Evolutionary conservation across 768 basidiomycete species (phyloP).

Genomic region (Mycena venus): DNA sequence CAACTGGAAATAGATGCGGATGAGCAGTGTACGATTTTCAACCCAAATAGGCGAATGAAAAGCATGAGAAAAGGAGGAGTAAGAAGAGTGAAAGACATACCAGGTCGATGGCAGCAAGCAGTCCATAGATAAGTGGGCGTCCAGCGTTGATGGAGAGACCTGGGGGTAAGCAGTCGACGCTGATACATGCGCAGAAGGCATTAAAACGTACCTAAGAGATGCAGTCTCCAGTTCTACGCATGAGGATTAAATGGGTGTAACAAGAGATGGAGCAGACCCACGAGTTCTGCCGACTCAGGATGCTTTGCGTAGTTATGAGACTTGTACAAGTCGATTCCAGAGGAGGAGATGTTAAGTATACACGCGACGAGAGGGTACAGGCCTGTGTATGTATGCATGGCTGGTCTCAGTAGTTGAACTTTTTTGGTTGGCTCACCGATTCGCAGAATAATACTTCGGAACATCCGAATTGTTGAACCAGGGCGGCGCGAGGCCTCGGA

Average conservation of each 20-base stretch:
- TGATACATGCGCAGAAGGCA: background rate
- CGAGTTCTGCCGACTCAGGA: background rate
- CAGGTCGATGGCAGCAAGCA: constrained; percentile 17
- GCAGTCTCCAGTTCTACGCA: background rate
- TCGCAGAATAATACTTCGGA: background rate
- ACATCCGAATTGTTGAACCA: background rate
- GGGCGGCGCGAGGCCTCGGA: background rate
- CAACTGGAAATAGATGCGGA: too few relatives aligned
- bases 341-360: background rate
- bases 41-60: too few relatives aligned
- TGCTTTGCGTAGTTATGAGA: too few relatives aligned
- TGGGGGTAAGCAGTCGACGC: background rate
- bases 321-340: background rate
- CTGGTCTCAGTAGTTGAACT: background rate
- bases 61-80: too few relatives aligned
- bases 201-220: background rate
- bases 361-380: constrained; percentile 1
- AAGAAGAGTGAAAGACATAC: background rate
- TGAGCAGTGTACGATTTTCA: too few relatives aligned
- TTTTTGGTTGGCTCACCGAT: background rate
- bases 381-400: background rate
- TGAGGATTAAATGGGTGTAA: background rate
- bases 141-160: background rate
- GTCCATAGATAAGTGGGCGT: constrained; percentile 17
- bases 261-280: constrained; percentile 8